A percentile compares a stretch with the other conserved stretches of the same genome.
Evolutionary conservation across 148 eudicot species (phyloP).

Genomic region (Vaccinium vitisidaea): DNA sequence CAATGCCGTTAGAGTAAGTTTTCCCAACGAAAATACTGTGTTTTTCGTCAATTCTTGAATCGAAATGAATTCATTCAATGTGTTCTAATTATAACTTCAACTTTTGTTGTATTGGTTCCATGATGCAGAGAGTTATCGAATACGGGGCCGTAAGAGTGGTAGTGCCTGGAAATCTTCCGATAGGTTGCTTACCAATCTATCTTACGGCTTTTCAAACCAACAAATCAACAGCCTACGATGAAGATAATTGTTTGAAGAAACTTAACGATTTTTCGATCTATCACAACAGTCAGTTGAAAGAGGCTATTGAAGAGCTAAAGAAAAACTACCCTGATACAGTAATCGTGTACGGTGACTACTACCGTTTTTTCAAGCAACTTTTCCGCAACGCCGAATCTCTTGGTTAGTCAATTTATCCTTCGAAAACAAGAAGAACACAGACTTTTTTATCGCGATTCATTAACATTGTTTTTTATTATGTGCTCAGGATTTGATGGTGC

Average conservation of each 20-base stretch:
- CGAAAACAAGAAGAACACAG: not conserved
- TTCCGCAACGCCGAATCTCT: not conserved
- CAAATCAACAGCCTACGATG: constrained; percentile 3
- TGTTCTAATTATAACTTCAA: not conserved
- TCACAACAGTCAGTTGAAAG: constrained; percentile 14
- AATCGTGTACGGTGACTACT: constrained; percentile 18
- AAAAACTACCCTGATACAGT: not conserved
- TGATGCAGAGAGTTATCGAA: constrained; percentile 24
- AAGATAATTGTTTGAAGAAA: not conserved
- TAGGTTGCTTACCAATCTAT: constrained; percentile 31
- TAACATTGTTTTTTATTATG: not conserved
- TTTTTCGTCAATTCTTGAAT: not conserved
- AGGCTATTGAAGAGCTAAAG: not conserved
- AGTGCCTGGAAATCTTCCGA: constrained; percentile 29
- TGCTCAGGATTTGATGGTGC: constrained; percentile 11
- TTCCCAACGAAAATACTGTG: not conserved
- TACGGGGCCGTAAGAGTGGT: constrained; percentile 25
- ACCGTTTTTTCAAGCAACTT: constrained; percentile 2
- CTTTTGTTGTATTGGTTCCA: not conserved
- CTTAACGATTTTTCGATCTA: not conserved
- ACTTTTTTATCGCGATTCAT: not conserved
- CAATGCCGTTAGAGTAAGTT: constrained; percentile 1
- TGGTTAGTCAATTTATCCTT: not conserved
- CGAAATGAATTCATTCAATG: too few relatives aligned
- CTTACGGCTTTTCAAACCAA: constrained; percentile 19